Evolutionary conservation across 1,284 basidiomycete genomes (phyloP).

Genomic region (Sporisorium scitamineum): DNA sequence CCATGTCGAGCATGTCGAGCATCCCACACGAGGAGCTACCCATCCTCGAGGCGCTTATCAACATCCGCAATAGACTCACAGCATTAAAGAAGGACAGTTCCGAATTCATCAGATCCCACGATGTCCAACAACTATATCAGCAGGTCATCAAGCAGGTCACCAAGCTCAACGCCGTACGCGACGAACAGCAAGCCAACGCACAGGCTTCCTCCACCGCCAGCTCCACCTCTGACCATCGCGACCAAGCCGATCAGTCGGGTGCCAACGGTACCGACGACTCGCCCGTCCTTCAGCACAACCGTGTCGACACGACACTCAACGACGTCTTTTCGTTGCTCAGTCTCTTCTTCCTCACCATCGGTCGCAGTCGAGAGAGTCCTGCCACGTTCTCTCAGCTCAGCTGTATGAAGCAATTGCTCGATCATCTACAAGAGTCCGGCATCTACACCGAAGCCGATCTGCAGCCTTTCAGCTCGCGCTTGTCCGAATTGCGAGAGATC

Average conservation of each 20-base stretch:
- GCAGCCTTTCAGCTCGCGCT: slow-evolving; percentile 62
- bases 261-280: slow-evolving; percentile 39
- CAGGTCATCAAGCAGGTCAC: slow-evolving; percentile 95
- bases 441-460: slow-evolving; percentile 68
- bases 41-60: slow-evolving; percentile 94
- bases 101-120: slow-evolving; percentile 88
- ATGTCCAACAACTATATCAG: slow-evolving; percentile 93
- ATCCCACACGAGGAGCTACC: slow-evolving; percentile 77
- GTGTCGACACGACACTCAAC: slow-evolving; percentile 68
- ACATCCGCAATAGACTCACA: slow-evolving; percentile 86
- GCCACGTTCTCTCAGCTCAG: slow-evolving; percentile 66
- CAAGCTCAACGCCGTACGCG: slow-evolving; percentile 89
- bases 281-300: slow-evolving; percentile 56
- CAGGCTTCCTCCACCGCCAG: slow-evolving; percentile 34
- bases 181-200: slow-evolving; percentile 70
- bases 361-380: slow-evolving; percentile 65
- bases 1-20: slow-evolving; percentile 61
- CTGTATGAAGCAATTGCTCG: slow-evolving; percentile 69
- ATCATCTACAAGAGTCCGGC: slow-evolving; percentile 67
- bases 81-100: slow-evolving; percentile 88
- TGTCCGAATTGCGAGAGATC: slow-evolving; percentile 65
- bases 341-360: slow-evolving; percentile 69
- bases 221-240: slow-evolving; percentile 47
- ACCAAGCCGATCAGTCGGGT: slow-evolving; percentile 20
- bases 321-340: slow-evolving; percentile 68